Conservation (phyloP, 2,329 filamentous ascomycete species). For the Exophiala dermatitidis region DNA sequence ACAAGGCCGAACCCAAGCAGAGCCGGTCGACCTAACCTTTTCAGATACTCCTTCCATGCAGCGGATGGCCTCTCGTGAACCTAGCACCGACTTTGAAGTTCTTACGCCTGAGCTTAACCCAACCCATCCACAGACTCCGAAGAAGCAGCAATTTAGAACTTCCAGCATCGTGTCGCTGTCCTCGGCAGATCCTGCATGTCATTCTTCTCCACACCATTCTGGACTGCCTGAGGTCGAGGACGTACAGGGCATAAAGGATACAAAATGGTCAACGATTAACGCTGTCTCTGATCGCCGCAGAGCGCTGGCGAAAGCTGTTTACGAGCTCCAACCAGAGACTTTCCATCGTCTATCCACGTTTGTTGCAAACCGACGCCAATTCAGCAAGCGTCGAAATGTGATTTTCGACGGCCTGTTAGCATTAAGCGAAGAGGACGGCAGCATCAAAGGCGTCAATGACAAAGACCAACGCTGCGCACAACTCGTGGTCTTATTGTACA, state of each 20-base stretch:
- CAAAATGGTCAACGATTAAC: slow-evolving; percentile 34
- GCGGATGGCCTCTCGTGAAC: slow-evolving; percentile 1
- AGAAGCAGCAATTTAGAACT: background rate
- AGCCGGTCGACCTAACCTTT: slow-evolving; percentile 31
- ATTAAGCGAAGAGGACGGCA: background rate
- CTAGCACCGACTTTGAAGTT: slow-evolving; percentile 28
- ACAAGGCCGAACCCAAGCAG: slow-evolving; percentile 5
- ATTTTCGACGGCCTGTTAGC: slow-evolving; percentile 7
- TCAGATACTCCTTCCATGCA: slow-evolving; percentile 8
- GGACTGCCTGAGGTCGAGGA: slow-evolving; percentile 21
- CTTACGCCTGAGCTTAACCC: slow-evolving; percentile 35
- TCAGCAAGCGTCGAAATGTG: background rate
- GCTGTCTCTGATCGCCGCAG: slow-evolving; percentile 34
- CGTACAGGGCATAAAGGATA: slow-evolving; percentile 28
- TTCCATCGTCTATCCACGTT: background rate
- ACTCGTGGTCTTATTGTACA: slow-evolving; percentile 10
- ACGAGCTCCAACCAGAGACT: slow-evolving; percentile 2
- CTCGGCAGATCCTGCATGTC: background rate
- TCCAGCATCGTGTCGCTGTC: background rate
- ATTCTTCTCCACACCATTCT: slow-evolving; percentile 6
- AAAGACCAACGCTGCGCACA: background rate
- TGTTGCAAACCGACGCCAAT: background rate
- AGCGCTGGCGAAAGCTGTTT: slow-evolving; percentile 30
- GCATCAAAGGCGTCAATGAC: slow-evolving; percentile 1
- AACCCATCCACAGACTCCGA: slow-evolving; percentile 8